These are phyloP conservation scores for Dactylella cylindrospora DNA, from an alignment of 2,329 filamentous ascomycete species.

Conservation along the genomic window DNA sequence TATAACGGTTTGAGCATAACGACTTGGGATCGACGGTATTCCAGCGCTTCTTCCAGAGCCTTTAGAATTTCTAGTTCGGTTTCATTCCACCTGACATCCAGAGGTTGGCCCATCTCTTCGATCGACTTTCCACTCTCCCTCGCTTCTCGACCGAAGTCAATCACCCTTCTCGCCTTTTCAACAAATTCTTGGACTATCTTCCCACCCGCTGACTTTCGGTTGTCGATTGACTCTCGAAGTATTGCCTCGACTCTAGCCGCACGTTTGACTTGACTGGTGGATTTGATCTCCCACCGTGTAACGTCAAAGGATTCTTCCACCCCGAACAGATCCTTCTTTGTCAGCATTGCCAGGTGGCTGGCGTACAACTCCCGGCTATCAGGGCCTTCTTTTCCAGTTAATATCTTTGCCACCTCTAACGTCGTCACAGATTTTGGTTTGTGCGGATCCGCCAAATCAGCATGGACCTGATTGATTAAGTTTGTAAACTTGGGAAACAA, in stretches of 20 bases:
- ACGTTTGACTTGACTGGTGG: conserved; percentile 54
- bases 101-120: conserved; percentile 31
- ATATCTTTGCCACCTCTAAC: conserved; percentile 33
- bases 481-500: conserved; percentile 32
- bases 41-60: conserved; percentile 71
- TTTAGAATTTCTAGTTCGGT: conserved; percentile 62
- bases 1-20: conserved; percentile 63
- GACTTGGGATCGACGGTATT: conserved; percentile 59
- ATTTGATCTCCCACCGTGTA: conserved; percentile 59
- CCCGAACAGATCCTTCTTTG: conserved; percentile 58
- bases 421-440: conserved; percentile 39
- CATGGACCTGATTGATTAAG: conserved; percentile 39
- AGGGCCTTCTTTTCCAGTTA: conserved; percentile 53
- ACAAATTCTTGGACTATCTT: conserved; percentile 54
- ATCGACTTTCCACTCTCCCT: conserved; percentile 51
- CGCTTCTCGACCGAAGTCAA: conserved; percentile 58
- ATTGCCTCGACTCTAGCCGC: conserved; percentile 5
- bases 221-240: conserved; percentile 11
- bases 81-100: conserved; percentile 54
- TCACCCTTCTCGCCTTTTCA: conserved; percentile 56
- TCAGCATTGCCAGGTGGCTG: conserved; percentile 65
- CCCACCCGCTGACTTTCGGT: conserved; percentile 48
- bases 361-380: conserved; percentile 63
- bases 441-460: conserved; percentile 16
- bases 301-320: conserved; percentile 56